Conservation (phyloP, 495 filamentous ascomycete genomes). For the Neurospora intermedia region DNA sequence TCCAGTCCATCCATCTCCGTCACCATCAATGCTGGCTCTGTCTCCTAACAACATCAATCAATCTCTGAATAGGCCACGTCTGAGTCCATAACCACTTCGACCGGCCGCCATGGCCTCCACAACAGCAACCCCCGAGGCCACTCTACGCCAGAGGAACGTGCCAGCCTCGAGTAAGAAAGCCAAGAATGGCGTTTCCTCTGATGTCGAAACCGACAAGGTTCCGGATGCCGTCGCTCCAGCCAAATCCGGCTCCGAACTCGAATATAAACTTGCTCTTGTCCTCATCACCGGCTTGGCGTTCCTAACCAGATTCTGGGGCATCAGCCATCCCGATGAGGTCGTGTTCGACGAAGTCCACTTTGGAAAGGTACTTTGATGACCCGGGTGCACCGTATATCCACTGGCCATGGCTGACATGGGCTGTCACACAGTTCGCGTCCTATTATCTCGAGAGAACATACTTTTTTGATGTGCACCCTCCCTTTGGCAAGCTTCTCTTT, state of each 20-base stretch:
- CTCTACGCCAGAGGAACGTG: conserved; percentile 44
- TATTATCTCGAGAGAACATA: conserved; percentile 97
- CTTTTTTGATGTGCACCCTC: conserved; percentile 99
- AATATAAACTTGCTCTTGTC: conserved; percentile 71
- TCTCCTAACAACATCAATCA: not conserved
- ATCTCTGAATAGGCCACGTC: not conserved
- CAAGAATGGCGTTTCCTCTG: conserved; percentile 27
- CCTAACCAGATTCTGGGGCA: conserved; percentile 86
- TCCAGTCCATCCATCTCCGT: not conserved
- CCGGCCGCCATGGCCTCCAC: conserved; percentile 25
- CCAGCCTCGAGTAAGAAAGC: conserved; percentile 34
- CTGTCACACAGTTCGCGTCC: conserved; percentile 62
- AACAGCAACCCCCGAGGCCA: conserved; percentile 32
- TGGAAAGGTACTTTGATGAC: conserved; percentile 56
- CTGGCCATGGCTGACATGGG: conserved; percentile 4
- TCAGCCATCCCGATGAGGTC: conserved; percentile 88
- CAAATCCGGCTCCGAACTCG: conserved; percentile 47
- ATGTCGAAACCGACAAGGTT: conserved; percentile 36
- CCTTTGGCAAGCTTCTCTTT: conserved; percentile 83
- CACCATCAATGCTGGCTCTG: not conserved
- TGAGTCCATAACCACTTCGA: conserved; percentile 4
- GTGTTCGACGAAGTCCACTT: conserved; percentile 99
- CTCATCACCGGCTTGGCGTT: conserved; percentile 80
- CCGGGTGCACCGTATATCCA: not conserved
- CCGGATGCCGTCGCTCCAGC: conserved; percentile 18